These are phyloP conservation scores for Gaeumannomyces sp. DNA, from an alignment of 2,329 filamentous ascomycete species.

Conservation along the genomic window DNA sequence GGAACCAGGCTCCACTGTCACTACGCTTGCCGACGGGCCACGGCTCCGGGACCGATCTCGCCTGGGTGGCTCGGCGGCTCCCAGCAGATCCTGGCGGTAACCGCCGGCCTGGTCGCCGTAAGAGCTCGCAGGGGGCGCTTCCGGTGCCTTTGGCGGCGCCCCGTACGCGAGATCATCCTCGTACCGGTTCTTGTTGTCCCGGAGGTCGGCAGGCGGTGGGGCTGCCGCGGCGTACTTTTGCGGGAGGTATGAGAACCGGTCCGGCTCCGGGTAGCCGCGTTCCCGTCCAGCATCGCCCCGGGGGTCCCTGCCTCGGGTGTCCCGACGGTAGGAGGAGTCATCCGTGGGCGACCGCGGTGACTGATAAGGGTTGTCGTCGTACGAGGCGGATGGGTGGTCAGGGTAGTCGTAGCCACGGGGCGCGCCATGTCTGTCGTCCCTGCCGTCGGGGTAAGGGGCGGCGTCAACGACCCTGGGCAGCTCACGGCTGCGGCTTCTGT, in stretches of 20 bases:
- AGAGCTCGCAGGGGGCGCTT: constrained; percentile 12
- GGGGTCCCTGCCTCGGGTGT: constrained; percentile 23
- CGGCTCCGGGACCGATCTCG: constrained; percentile 14
- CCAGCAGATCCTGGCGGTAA: constrained; percentile 18
- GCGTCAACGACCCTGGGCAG: constrained; percentile 31
- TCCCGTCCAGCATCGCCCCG: constrained; percentile 5
- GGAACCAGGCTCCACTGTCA: constrained; percentile 35
- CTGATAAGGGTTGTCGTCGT: constrained; percentile 12
- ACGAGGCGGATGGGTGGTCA: constrained; percentile 8
- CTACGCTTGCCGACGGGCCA: constrained; percentile 30
- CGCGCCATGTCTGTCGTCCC: constrained; percentile 21
- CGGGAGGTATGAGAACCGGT: constrained; percentile 39
- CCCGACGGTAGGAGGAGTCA: constrained; percentile 26
- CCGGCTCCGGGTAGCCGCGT: constrained; percentile 17
- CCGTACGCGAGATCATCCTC: constrained; percentile 13
- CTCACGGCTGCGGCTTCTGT: constrained; percentile 30
- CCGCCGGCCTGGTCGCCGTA: constrained; percentile 23
- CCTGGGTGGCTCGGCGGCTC: constrained; percentile 16
- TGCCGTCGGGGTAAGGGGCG: constrained; percentile 37
- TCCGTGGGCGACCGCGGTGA: constrained; percentile 18
- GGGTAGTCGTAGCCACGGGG: constrained; percentile 27
- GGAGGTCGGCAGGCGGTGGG: neutral
- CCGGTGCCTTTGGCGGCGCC: constrained; percentile 8
- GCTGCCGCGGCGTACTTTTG: constrained; percentile 36
- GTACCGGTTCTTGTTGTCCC: neutral